phyloP scores from a whole-genome alignment of 1,139 yeast species.

The Candida sojae region DNA sequence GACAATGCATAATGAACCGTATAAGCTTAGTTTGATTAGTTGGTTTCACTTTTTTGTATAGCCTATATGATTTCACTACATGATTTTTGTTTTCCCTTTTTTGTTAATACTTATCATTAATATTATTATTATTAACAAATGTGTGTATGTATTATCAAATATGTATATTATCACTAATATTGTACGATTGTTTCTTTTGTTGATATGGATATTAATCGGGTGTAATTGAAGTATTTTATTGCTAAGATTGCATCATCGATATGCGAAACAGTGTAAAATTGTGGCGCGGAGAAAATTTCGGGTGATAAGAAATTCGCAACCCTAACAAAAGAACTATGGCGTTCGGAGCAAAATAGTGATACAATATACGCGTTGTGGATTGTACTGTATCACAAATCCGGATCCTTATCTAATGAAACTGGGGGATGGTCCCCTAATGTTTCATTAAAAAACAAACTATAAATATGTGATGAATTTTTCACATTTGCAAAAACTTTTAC shows the following conservation, averaged over 20 bases:
- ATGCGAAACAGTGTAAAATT: neutral
- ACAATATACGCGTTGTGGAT: neutral
- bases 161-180: neutral
- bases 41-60: neutral
- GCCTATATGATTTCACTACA: too few species aligned
- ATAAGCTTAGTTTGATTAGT: constrained; percentile 15
- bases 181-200: neutral
- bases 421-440: too few species aligned
- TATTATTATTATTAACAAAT: neutral
- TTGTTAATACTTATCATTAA: neutral
- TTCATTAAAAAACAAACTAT: neutral
- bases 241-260: constrained; percentile 3
- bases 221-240: neutral
- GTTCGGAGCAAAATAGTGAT: neutral
- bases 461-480: neutral
- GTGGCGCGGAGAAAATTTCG: neutral
- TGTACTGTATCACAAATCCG: too few species aligned
- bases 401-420: too few species aligned
- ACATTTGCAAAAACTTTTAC: neutral
- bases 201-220: neutral
- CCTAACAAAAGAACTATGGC: constrained; percentile 4
- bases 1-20: constrained; percentile 51
- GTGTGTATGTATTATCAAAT: neutral
- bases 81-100: neutral
- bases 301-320: neutral